These are phyloP conservation scores for Lenzites betulinus DNA, from an alignment of 768 basidiomycete species.

Conservation along the genomic window DNA sequence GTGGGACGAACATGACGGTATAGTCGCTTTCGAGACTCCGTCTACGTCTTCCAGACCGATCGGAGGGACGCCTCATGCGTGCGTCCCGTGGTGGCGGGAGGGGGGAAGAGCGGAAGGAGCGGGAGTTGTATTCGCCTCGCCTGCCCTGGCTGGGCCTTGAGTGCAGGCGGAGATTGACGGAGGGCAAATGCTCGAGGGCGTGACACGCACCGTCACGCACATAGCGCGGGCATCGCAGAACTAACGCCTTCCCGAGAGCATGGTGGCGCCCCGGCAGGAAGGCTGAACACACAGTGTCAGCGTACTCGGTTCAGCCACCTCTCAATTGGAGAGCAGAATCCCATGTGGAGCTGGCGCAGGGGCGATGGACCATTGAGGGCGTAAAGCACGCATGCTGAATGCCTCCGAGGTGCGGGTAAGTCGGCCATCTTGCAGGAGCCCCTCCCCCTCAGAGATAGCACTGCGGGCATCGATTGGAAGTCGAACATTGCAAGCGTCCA, in stretches of 20 bases:
- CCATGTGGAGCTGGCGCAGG: not conserved
- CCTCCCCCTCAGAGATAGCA: not conserved
- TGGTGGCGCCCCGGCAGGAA: not conserved
- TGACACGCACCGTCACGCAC: constrained; percentile 12
- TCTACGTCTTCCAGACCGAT: not conserved
- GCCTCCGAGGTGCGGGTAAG: not conserved
- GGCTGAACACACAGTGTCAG: not conserved
- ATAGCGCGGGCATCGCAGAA: constrained; percentile 1
- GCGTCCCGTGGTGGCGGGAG: not conserved
- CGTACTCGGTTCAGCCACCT: not conserved
- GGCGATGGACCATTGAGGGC: not conserved
- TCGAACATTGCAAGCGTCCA: not conserved
- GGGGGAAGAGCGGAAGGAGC: constrained; percentile 9
- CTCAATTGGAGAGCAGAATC: not conserved
- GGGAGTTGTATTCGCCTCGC: constrained; percentile 9
- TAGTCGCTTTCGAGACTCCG: not conserved
- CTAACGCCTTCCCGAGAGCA: not conserved
- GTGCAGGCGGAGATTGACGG: constrained; percentile 17
- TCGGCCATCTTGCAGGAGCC: not conserved
- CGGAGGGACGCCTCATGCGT: not conserved
- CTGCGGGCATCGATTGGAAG: not conserved
- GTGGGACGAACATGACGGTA: constrained; percentile 11
- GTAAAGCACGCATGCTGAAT: not conserved
- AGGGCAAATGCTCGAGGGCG: not conserved
- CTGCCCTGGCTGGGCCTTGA: constrained; percentile 8